Conservation (phyloP, 768 basidiomycete genomes). For the Megacollybia marginata region DNA sequence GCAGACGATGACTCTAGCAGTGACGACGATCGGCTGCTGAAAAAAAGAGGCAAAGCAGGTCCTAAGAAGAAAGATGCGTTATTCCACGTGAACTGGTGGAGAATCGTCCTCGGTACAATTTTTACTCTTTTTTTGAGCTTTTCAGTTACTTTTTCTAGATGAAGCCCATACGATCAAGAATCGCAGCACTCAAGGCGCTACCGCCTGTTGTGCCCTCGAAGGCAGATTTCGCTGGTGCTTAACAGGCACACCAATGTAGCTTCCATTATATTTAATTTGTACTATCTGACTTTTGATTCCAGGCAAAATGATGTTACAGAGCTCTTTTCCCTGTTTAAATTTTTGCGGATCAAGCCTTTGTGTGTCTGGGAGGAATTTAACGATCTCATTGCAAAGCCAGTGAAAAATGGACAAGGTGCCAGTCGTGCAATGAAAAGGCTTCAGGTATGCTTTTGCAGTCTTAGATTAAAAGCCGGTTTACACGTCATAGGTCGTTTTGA, state of each 20-base stretch:
- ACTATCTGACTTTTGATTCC: neutral
- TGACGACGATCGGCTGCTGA: slow-evolving; percentile 39
- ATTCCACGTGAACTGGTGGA: slow-evolving; percentile 76
- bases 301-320: slow-evolving; percentile 91
- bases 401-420: slow-evolving; percentile 58
- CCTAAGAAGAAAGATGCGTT: slow-evolving; percentile 55
- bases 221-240: slow-evolving; percentile 83
- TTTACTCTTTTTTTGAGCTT: slow-evolving; percentile 1
- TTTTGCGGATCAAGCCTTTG: slow-evolving; percentile 76
- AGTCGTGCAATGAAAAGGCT: slow-evolving; percentile 76
- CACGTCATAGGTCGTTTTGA: slow-evolving; percentile 57
- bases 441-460: slow-evolving; percentile 42
- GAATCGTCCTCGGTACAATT: slow-evolving; percentile 72
- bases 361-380: slow-evolving; percentile 79
- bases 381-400: slow-evolving; percentile 66
- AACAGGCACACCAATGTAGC: slow-evolving; percentile 73
- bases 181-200: slow-evolving; percentile 64
- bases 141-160: slow-evolving; percentile 34
- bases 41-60: slow-evolving; percentile 22
- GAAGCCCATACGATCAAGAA: slow-evolving; percentile 97
- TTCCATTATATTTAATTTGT: slow-evolving; percentile 3
- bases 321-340: slow-evolving; percentile 82
- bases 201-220: slow-evolving; percentile 72
- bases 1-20: slow-evolving; percentile 33
- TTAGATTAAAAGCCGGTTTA: neutral